Evolutionary conservation across 495 filamentous ascomycete species (phyloP).

Genomic region (Penicillium crystallinum): DNA sequence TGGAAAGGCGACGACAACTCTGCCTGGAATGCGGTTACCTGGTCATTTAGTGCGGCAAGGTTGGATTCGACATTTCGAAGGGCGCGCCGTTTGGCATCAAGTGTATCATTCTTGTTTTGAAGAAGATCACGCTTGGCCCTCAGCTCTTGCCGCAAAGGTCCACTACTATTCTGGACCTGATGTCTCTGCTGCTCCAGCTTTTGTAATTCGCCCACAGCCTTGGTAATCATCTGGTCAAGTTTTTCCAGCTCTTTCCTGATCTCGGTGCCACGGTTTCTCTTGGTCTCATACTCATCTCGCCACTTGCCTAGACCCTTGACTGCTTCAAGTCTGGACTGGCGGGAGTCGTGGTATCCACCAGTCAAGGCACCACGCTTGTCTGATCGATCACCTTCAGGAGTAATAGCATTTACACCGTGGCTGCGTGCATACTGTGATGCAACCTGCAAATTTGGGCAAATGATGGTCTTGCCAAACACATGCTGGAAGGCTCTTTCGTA

Average conservation of each 20-base stretch:
- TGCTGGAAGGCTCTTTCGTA: slow-evolving; percentile 86
- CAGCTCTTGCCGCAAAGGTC: slow-evolving; percentile 69
- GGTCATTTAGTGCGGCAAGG: slow-evolving; percentile 68
- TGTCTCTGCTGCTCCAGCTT: slow-evolving; percentile 74
- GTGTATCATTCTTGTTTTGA: slow-evolving; percentile 65
- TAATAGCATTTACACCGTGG: slow-evolving; percentile 88
- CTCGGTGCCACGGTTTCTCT: slow-evolving; percentile 51
- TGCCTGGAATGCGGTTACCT: slow-evolving; percentile 64
- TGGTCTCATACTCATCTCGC: slow-evolving; percentile 67
- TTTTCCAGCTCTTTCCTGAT: slow-evolving; percentile 63
- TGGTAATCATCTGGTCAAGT: slow-evolving; percentile 82
- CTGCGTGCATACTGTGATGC: slow-evolving; percentile 85
- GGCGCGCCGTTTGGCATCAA: slow-evolving; percentile 65
- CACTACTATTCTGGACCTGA: slow-evolving; percentile 78
- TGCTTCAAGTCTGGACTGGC: slow-evolving; percentile 76
- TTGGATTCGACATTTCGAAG: slow-evolving; percentile 70
- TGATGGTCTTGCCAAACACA: slow-evolving; percentile 91
- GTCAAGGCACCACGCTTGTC: slow-evolving; percentile 93
- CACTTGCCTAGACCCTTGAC: slow-evolving; percentile 70
- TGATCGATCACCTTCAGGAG: slow-evolving; percentile 84
- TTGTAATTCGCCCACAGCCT: slow-evolving; percentile 70
- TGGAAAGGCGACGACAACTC: slow-evolving; percentile 87
- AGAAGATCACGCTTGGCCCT: slow-evolving; percentile 64
- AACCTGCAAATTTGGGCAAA: slow-evolving; percentile 83
- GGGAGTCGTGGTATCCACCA: slow-evolving; percentile 84